Conservation (phyloP, 208 protist genomes). For the Leptomonas pyrrhocoris region DNA sequence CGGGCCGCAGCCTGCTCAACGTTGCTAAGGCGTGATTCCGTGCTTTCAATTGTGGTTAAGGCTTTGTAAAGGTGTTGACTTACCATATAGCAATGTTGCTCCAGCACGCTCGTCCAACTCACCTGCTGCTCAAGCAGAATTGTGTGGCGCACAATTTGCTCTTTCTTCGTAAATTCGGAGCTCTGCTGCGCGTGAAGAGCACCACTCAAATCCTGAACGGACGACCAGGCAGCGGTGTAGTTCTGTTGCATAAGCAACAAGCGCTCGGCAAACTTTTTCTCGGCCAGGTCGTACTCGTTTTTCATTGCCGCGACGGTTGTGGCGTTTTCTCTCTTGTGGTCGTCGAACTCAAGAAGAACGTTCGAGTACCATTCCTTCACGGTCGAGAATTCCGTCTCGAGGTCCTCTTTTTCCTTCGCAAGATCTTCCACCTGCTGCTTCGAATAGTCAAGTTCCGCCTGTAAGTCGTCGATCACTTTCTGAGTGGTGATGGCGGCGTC, state of each 20-base stretch:
- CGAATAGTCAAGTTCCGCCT: slow-evolving; percentile 17
- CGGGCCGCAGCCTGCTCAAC: background rate
- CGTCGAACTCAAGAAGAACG: slow-evolving; percentile 59
- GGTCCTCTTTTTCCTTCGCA: slow-evolving; percentile 41
- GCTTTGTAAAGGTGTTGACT: background rate
- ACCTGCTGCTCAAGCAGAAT: slow-evolving; percentile 16
- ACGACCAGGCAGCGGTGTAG: slow-evolving; percentile 23
- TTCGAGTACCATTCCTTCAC: slow-evolving; percentile 72
- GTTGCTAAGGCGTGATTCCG: slow-evolving; percentile 3
- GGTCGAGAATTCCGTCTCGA: slow-evolving; percentile 49
- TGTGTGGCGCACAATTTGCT: slow-evolving; percentile 16
- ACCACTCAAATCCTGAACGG: slow-evolving; percentile 37
- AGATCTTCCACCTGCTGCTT: slow-evolving; percentile 30
- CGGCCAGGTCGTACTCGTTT: slow-evolving; percentile 16
- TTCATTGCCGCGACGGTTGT: slow-evolving; percentile 6
- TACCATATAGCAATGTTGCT: background rate
- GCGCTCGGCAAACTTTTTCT: slow-evolving; percentile 20
- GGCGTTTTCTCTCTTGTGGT: slow-evolving; percentile 36
- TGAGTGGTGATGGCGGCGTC: slow-evolving; percentile 27
- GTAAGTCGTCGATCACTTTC: slow-evolving; percentile 46
- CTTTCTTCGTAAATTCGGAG: slow-evolving; percentile 22
- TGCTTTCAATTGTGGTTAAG: background rate
- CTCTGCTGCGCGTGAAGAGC: slow-evolving; percentile 32
- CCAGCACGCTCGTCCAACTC: background rate
- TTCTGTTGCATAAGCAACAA: slow-evolving; percentile 34